Percentiles rank a stretch among this genome's conserved stretches.
These are phyloP conservation scores for Haplosporangium sp. DNA, from an alignment of 371 early-diverging fungal species.

Conservation along the genomic window DNA sequence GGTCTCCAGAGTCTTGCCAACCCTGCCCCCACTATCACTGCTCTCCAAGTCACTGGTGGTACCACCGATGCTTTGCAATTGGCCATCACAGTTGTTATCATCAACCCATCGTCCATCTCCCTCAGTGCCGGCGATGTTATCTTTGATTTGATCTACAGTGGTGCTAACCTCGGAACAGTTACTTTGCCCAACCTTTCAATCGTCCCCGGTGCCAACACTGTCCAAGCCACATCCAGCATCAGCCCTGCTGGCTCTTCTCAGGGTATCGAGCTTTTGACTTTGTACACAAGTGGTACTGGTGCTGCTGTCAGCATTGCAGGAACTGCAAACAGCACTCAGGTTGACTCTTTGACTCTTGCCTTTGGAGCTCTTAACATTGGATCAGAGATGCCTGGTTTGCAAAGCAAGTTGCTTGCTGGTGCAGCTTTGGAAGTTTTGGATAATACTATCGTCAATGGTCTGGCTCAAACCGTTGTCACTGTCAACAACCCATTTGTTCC, in stretches of 20 bases:
- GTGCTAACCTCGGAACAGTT: slow-evolving; percentile 60
- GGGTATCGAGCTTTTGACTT: slow-evolving; percentile 62
- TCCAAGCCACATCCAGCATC: slow-evolving; percentile 60
- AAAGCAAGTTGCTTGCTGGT: slow-evolving; percentile 58
- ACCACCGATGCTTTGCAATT: slow-evolving; percentile 39
- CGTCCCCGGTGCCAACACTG: slow-evolving; percentile 59
- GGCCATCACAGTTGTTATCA: slow-evolving; percentile 62
- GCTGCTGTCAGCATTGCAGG: slow-evolving; percentile 61
- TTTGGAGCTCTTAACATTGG: slow-evolving; percentile 59
- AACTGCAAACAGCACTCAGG: slow-evolving; percentile 57
- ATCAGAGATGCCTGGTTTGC: slow-evolving; percentile 63
- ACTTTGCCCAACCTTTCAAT: slow-evolving; percentile 60
- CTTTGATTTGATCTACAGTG: slow-evolving; percentile 59
- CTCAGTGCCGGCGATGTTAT: slow-evolving; percentile 63
- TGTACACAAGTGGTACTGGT: slow-evolving; percentile 66
- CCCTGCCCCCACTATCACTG: slow-evolving; percentile 60
- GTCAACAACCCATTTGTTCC: slow-evolving; percentile 69
- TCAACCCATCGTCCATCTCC: slow-evolving; percentile 65
- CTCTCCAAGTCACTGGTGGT: slow-evolving; percentile 64
- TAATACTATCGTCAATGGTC: slow-evolving; percentile 57
- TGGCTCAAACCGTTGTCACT: slow-evolving; percentile 61
- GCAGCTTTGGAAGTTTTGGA: slow-evolving; percentile 59
- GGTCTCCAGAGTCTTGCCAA: slow-evolving; percentile 67
- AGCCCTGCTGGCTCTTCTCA: slow-evolving; percentile 59
- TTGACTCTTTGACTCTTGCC: slow-evolving; percentile 62